A percentile compares a stretch with the other conserved stretches of the same genome.
phyloP scores from a whole-genome alignment of 352 stramenopile genomes.

The Phytophthora chlamydospora region DNA sequence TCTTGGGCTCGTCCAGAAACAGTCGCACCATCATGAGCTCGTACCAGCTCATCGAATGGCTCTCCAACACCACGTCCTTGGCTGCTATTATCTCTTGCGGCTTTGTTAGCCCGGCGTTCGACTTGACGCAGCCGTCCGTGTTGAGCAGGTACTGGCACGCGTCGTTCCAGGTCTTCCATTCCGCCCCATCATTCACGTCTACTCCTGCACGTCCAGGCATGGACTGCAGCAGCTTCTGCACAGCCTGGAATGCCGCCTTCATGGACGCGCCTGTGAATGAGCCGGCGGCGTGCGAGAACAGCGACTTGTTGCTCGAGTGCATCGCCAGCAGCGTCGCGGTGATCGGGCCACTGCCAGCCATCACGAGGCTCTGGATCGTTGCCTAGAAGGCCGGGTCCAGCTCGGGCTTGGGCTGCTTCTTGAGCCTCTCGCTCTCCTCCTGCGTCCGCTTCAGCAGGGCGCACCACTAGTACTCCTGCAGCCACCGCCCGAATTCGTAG shows the following conservation, averaged over 20 bases:
- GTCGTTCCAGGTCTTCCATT: constrained; percentile 75
- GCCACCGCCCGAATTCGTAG: constrained; percentile 75
- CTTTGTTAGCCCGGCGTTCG: constrained; percentile 49
- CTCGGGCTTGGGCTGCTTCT: constrained; percentile 39
- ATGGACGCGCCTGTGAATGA: constrained; percentile 52
- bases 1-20: constrained; percentile 81
- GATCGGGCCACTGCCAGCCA: constrained; percentile 52
- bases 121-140: constrained; percentile 58
- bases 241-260: constrained; percentile 55
- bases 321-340: constrained; percentile 66
- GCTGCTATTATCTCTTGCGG: constrained; percentile 68
- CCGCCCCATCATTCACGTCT: constrained; percentile 12
- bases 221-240: constrained; percentile 67
- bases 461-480: constrained; percentile 78
- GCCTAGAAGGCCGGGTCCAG: constrained; percentile 65
- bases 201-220: constrained; percentile 53
- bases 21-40: constrained; percentile 81
- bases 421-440: constrained; percentile 51
- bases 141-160: constrained; percentile 63
- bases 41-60: constrained; percentile 63
- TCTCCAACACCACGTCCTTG: constrained; percentile 54
- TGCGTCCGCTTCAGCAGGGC: constrained; percentile 63
- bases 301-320: constrained; percentile 62
- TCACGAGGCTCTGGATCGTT: constrained; percentile 62
- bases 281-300: constrained; percentile 46